phyloP scores from a whole-genome alignment of 169 alveolate species.

The Plasmodium knowlesi region DNA sequence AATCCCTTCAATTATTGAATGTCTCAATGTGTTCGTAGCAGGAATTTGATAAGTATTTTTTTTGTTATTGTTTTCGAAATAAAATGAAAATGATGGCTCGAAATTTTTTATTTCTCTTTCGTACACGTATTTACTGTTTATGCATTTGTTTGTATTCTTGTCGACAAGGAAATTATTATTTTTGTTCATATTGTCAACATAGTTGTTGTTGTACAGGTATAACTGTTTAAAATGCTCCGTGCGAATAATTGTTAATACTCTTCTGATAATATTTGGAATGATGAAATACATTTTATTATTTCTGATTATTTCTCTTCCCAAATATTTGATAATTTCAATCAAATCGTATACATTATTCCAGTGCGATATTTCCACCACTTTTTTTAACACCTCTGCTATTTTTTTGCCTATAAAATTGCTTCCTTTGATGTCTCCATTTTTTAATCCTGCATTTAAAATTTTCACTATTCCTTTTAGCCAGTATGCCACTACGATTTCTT shows the following conservation, averaged over 20 bases:
- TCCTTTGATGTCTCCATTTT: slow-evolving; percentile 61
- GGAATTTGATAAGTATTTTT: slow-evolving; percentile 56
- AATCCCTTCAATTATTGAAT: slow-evolving; percentile 72
- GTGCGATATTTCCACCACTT: slow-evolving; percentile 58
- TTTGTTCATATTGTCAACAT: slow-evolving; percentile 59
- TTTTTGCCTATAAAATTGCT: slow-evolving; percentile 63
- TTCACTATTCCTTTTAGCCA: slow-evolving; percentile 72
- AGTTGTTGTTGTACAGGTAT: slow-evolving; percentile 62
- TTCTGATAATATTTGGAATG: slow-evolving; percentile 59
- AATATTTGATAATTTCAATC: slow-evolving; percentile 69
- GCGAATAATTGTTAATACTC: slow-evolving; percentile 61
- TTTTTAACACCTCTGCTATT: slow-evolving; percentile 60
- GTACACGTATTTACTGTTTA: slow-evolving; percentile 20
- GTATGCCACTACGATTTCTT: slow-evolving; percentile 57
- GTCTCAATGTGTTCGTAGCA: slow-evolving; percentile 63
- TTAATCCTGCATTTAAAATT: slow-evolving; percentile 45
- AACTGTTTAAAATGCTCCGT: slow-evolving; percentile 69
- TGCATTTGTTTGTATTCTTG: slow-evolving; percentile 4
- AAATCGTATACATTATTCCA: slow-evolving; percentile 69
- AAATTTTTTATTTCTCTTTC: slow-evolving; percentile 66
- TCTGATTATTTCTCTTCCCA: slow-evolving; percentile 67
- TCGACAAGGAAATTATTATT: slow-evolving; percentile 20
- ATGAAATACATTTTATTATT: slow-evolving; percentile 65
- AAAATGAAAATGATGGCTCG: slow-evolving; percentile 44
- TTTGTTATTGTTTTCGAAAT: slow-evolving; percentile 48